Base-by-base conservation (phyloP, 2,329 filamentous ascomycete genomes). In the Talaromyces marneffei region DNA sequence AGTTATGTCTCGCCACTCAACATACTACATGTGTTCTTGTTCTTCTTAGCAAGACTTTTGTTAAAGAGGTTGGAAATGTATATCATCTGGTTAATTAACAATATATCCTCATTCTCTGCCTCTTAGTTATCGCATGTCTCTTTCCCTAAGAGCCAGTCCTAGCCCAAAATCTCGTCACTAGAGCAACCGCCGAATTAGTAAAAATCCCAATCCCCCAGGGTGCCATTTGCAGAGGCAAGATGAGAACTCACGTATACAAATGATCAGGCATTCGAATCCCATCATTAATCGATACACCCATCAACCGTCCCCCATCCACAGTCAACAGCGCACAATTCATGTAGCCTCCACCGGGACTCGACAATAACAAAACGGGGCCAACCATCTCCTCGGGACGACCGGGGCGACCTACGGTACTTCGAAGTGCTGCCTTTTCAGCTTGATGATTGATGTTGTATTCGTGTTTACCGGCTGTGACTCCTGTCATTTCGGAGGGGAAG, bases 331-430 rank as follows among this genome's bases (percentile, higher is more conserved):
- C 68, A 52, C 62, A 62, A 58, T 69, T 71, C 65, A 70, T 71
- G 57, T 70, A 70, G 3, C 62, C 68, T 37, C 68, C 69, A 9
- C 63, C 68, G 6, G 66, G 46, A 52, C 66, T 68, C 2, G 66
- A 65, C 46, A 71, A 62, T 61, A 70, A 39, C 20, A 71, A 25
- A 3, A 67, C 66, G 2, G 68, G 68, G 0, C 64, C 69, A 8
- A 69, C 67, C 12, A 70, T 70, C 60, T 70, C 68, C 56, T 69
- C 67, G 2, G 66, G 67, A 7, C 64, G 62, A 12, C 68, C 68
- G 4, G 68, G 58, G 1, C 68, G 68, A 14, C 68, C 67, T 1
- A 66, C 62, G 9, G 68, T 69, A 40, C 59, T 68, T 12, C 68
- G 64, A n/a, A 63, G 60, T 1, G 66, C 67, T 23, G 69, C 68